Base-by-base conservation (phyloP, 208 protist genomes). In the Trypanosomatidae sp. region DNA sequence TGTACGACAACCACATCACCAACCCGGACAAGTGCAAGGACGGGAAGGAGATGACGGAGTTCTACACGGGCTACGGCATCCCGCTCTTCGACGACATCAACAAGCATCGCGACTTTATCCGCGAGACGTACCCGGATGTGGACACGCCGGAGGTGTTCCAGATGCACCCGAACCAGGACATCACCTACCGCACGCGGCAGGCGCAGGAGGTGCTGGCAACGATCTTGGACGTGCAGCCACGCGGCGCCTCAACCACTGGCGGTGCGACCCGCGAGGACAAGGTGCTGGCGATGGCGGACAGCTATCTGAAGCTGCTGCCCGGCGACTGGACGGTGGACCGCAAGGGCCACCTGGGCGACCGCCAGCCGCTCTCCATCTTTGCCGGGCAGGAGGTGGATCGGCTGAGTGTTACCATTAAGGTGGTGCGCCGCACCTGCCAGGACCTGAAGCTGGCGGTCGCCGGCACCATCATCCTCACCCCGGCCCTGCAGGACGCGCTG, bases 71-170 rank as follows among this genome's bases (percentile, higher is more conserved):
- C 73, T 97, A 98, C 74, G 85, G 82, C 59, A 98, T 98, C 55
- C 95, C 95, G 7, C 81, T 93, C 53, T 97, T 97, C 80, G 95
- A 98, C 81, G 95, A 98, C 71, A 97, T 97, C 81, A 94, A 95
- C 79, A 91, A 91, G 71, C 93, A 97, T 79, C 88, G 93, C 55
- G 94, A 98, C 56, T 98, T 97, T 71, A 93, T 98, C 71, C 88
- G 98, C 50, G 93, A 98, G 71, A 91, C 87, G n/a, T 93, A 99
- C 75, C 97, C 98, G 19, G 90, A 95, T 50, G 93, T 97, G 60
- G 98, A 99, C 91, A 89, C 87, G 19, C 98, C 99, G 9, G 96
- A 99, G 82, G 94, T 99, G 55, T 99, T 99, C 80, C 98, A 98
- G 56, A 94, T 99, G 84, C 97, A 99, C 84, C 71, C 94, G 36